Evolutionary conservation across 108 stramenopile species (phyloP), one percentile per base, ranked within the genome.

Genomic region (Cylindrotheca fusiformis): DNA sequence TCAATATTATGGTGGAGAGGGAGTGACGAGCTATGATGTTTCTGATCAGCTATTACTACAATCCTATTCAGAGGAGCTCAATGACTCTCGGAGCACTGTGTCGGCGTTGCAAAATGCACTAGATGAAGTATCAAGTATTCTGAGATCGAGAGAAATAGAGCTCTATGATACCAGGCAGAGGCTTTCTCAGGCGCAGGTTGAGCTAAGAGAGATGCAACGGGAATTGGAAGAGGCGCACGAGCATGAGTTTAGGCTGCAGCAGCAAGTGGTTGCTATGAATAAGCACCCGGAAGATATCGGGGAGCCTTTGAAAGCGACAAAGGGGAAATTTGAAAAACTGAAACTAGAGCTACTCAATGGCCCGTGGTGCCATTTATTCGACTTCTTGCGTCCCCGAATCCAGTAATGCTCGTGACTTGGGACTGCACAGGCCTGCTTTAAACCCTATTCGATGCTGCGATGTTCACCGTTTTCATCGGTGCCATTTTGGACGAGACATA

Each of bases 391-490:
- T n/a, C n/a, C n/a, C n/a, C n/a, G n/a, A n/a, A n/a, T n/a, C n/a
- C n/a, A n/a, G n/a, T n/a, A n/a, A n/a, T n/a, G n/a, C n/a, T n/a
- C n/a, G n/a, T n/a, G n/a, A n/a, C n/a, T n/a, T n/a, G n/a, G n/a
- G n/a, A n/a, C n/a, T n/a, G n/a, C n/a, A n/a, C n/a, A n/a, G n/a
- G n/a, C n/a, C n/a, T n/a, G n/a, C n/a, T n/a, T n/a, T n/a, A n/a
- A n/a, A n/a, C n/a, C n/a, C n/a, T n/a, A n/a, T n/a, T 86, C 45
- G 82, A 78, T 1, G 85, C 81, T 17, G 54, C 85, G 48, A 54
- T 72, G 51, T 63, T 83, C 48, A 73, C 75, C 0, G 54, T 80
- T 14, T 18, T 57, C 27, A 73, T 52, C 41, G 54, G 36, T 26
- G 14, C 69, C 19, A 32, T n/a, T n/a, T n/a, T n/a, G n/a, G 36